Conservation (phyloP, 2,329 filamentous ascomycete species). For the Botryotinia narcissicola region DNA sequence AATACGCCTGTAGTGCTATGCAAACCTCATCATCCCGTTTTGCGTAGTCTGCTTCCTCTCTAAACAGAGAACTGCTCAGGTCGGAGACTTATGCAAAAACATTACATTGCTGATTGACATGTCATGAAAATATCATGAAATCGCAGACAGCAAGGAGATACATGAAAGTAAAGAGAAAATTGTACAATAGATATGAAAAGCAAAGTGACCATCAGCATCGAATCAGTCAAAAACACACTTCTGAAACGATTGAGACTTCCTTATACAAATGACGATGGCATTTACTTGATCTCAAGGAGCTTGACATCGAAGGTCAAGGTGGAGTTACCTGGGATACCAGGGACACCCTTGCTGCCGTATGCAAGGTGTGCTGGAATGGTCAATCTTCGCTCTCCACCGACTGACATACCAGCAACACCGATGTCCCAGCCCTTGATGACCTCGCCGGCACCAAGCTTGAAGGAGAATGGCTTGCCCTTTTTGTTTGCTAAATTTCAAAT, state of each 20-base stretch:
- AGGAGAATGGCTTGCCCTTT: slow-evolving; percentile 95
- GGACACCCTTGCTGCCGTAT: slow-evolving; percentile 80
- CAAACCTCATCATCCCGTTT: slow-evolving; percentile 38
- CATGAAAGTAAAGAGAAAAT: slow-evolving; percentile 28
- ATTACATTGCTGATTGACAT: slow-evolving; percentile 16
- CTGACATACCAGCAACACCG: slow-evolving; percentile 86
- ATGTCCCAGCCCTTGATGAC: slow-evolving; percentile 99
- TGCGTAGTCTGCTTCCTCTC: slow-evolving; percentile 32
- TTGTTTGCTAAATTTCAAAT: slow-evolving; percentile 71
- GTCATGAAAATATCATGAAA: slow-evolving; percentile 10
- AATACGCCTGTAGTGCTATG: slow-evolving; percentile 38
- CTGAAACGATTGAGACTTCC: not conserved
- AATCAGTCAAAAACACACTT: slow-evolving; percentile 24
- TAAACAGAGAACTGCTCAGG: slow-evolving; percentile 35
- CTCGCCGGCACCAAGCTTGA: slow-evolving; percentile 91
- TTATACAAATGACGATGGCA: not conserved
- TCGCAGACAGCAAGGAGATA: slow-evolving; percentile 22
- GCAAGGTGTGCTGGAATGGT: slow-evolving; percentile 83
- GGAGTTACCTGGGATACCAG: slow-evolving; percentile 89
- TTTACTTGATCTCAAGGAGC: slow-evolving; percentile 78
- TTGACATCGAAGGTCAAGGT: slow-evolving; percentile 90
- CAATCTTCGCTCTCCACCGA: slow-evolving; percentile 89
- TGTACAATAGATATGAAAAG: slow-evolving; percentile 35
- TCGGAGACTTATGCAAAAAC: slow-evolving; percentile 39
- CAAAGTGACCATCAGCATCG: slow-evolving; percentile 24